Evolutionary conservation across 306 rosid species (phyloP).

Genomic region (Lathyrus tuberosus): DNA sequence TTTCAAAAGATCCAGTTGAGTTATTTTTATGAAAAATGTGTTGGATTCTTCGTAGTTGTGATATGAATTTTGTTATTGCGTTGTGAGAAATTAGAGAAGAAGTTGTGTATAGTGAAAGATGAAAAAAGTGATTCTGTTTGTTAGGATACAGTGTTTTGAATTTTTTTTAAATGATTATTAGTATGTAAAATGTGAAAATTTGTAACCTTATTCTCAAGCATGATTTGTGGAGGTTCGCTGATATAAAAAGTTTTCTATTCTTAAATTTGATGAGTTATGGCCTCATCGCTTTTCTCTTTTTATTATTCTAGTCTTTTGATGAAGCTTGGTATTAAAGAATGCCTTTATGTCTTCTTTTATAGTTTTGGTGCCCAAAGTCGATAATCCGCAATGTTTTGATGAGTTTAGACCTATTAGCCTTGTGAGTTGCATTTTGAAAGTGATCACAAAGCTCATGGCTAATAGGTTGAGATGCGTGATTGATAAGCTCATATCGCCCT

Average conservation of each 20-base stretch:
- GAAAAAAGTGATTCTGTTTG: constrained; percentile 42
- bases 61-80: constrained; percentile 25
- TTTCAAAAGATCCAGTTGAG: constrained; percentile 21
- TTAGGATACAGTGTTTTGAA: constrained; percentile 43
- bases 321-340: constrained; percentile 56
- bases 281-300: constrained; percentile 1
- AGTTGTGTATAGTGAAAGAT: constrained; percentile 21
- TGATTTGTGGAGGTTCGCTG: constrained; percentile 50
- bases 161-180: constrained; percentile 7
- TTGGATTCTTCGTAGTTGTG: constrained; percentile 27
- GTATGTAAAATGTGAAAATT: constrained; percentile 29
- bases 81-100: constrained; percentile 25
- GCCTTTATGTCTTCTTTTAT: background rate
- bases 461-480: too few species aligned
- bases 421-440: too few species aligned
- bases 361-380: too few species aligned
- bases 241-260: constrained; percentile 47
- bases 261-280: constrained; percentile 6
- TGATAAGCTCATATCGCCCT: too few species aligned
- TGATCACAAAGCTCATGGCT: too few species aligned
- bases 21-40: background rate
- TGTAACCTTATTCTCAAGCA: constrained; percentile 67
- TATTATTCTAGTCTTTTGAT: constrained; percentile 23
- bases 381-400: too few species aligned
- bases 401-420: too few species aligned